Evolutionary conservation across 179 eudicot genomes (phyloP), one percentile per base, ranked within the genome.

Genomic region (Gypsophila paniculata): DNA sequence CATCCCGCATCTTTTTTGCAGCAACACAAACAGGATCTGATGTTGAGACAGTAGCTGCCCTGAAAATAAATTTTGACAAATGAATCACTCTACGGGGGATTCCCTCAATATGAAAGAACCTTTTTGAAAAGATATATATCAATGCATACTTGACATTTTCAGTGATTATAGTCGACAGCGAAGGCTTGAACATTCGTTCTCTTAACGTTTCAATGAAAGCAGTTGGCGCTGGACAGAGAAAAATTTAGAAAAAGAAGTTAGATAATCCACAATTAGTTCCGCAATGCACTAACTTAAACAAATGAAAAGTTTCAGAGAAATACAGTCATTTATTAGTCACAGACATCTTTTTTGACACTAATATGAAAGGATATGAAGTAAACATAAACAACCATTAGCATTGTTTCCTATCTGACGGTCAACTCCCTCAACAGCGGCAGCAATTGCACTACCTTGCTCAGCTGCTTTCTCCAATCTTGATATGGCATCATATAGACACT

Each of bases 401-500:
- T 85, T 88, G 85, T 75, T 91, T 65, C 97, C 97, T 85, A 82
- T 88, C 69, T 91, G 98, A 51, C 95, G 92, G 67, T 90, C 98
- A 65, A 92, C 98, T 46, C 96, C 99, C 84, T 94, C 99, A 10
- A 91, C 97, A 71, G 97, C 99, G 26, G 99, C 99, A 68, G 99
- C 99, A 79, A 94, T 85, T n/a, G 91, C 95, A 85, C 96, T 94
- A 53, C 97, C 99, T 81, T 94, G 97, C 86, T 90, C 97, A 25
- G 99, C 96, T 66, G 99, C 97, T 71, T 94, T 94, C 85, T 94
- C 97, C 97, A 94, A 82, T 75, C 97, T 86, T 73, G 99, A 85
- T 77, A 94, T 91, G 77, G 99, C 99, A 85, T 91, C 97, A 82
- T 84, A 94, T 15, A 94, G 87, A 81, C 99, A 94, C 85, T 86